Percentiles rank a stretch among this genome's conserved stretches.
These are phyloP conservation scores for Polygonum maritimum DNA, from an alignment of 148 eudicot species.

Conservation along the genomic window DNA sequence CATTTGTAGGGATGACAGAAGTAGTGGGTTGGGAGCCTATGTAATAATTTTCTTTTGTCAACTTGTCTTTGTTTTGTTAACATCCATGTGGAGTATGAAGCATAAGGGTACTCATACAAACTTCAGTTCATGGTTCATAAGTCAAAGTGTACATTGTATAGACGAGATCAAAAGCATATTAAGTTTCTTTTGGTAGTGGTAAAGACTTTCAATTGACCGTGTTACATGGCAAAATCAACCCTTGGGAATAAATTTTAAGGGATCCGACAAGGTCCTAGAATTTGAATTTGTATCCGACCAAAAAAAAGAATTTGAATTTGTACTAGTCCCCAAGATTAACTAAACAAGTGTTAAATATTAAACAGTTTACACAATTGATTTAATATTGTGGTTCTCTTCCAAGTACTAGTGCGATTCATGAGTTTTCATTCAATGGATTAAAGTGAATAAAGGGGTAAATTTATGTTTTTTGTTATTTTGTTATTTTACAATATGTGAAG, in stretches of 20 bases:
- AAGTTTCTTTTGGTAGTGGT: background rate
- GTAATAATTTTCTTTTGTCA: conserved; percentile 24
- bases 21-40: conserved; percentile 95
- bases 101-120: background rate
- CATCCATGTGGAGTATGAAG: background rate
- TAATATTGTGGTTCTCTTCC: background rate
- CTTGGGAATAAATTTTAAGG: background rate
- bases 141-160: background rate
- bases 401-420: too few species aligned
- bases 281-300: too few species aligned
- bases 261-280: background rate
- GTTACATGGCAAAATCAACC: background rate
- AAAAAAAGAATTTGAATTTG: background rate
- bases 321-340: background rate
- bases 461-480: too few species aligned
- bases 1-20: conserved; percentile 95
- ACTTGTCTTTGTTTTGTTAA: background rate
- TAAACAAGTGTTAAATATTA: background rate
- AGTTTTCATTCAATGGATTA: too few species aligned
- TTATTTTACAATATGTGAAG: too few species aligned
- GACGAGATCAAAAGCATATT: background rate
- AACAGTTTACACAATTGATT: background rate
- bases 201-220: background rate
- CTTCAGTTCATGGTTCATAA: background rate
- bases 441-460: too few species aligned